These are phyloP conservation scores for Suhomyces pyralidae DNA, from an alignment of 805 yeast genomes.

Conservation along the genomic window DNA sequence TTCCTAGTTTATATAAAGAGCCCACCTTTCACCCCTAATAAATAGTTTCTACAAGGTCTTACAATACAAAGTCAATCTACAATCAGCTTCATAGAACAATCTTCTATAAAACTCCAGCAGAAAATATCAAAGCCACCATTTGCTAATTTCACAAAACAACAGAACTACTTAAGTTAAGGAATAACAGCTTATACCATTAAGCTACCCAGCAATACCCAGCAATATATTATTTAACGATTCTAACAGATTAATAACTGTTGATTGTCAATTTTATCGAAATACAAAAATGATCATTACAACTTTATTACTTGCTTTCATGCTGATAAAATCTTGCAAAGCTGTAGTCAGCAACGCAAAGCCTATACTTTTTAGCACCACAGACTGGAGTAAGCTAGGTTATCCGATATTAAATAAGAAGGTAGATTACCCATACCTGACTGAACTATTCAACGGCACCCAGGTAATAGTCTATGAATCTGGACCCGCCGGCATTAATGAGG, in stretches of 20 bases:
- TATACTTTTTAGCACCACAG: neutral
- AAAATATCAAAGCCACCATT: no score
- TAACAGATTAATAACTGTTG: neutral
- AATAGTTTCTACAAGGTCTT: no score
- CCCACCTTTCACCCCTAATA: no score
- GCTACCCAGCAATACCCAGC: no score
- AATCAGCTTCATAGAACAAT: no score
- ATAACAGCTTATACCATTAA: no score
- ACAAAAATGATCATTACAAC: neutral
- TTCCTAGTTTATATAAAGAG: no score
- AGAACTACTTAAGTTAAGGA: no score
- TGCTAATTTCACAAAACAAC: no score
- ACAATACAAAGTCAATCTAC: no score
- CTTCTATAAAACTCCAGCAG: no score
- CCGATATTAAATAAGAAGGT: neutral
- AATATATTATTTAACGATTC: no score
- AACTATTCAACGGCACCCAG: neutral
- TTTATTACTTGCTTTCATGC: neutral
- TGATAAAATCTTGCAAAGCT: neutral
- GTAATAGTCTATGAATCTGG: neutral
- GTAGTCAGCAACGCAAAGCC: neutral
- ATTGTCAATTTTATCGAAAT: neutral
- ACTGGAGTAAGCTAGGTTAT: neutral
- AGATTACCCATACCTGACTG: neutral
- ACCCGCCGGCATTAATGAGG: neutral